Evolutionary conservation across 495 filamentous ascomycete genomes (phyloP), one percentile per base, ranked within the genome.

Genomic region (Penicillium soppii): DNA sequence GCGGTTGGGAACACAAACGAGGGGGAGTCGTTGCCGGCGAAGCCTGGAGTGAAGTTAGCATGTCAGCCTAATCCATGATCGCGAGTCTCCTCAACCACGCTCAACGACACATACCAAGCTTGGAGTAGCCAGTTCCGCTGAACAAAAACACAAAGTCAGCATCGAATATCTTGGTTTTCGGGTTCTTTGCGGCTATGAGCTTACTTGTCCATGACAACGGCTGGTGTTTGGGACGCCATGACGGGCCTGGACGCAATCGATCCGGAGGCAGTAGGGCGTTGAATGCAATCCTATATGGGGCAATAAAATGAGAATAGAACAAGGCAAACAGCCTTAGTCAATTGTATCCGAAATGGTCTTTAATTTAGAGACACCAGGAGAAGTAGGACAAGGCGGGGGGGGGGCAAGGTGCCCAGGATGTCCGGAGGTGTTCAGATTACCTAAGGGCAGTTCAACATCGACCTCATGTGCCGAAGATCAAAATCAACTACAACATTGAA

Each of bases 131-230:
- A 75, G 94, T 98, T 73, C 94, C 94, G 87, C 94, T 98, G 66
- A 33, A 54, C 46, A 66, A 62, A 53, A 23, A 23, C 45, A 58
- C 30, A 44, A 38, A 50, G 51, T 61, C 50, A 61, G 52, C 52
- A 69, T 67, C 37, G 15, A 13, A 37, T 43, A 48, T 49, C 57
- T 33, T 23, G 13, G 41, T 0, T 19, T 20, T n/a, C n/a, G 37
- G 35, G 15, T 32, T 33, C 39, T 5, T 32, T 22, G 35, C 15
- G 29, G n/a, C 19, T 30, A 13, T 59, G 40, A 53, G 81, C 94
- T 61, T 86, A 98, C 94, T 98, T 98, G 94, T 98, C 94, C 90
- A 98, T 98, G 90, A 98, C 94, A 96, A 98, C 95, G 88, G 94
- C 94, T 56, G 94, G 94, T 66, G 94, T 97, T 86, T 97, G 91